Evolutionary conservation across 139 green algal species (phyloP).

Genomic region (Chlorella sp.): DNA sequence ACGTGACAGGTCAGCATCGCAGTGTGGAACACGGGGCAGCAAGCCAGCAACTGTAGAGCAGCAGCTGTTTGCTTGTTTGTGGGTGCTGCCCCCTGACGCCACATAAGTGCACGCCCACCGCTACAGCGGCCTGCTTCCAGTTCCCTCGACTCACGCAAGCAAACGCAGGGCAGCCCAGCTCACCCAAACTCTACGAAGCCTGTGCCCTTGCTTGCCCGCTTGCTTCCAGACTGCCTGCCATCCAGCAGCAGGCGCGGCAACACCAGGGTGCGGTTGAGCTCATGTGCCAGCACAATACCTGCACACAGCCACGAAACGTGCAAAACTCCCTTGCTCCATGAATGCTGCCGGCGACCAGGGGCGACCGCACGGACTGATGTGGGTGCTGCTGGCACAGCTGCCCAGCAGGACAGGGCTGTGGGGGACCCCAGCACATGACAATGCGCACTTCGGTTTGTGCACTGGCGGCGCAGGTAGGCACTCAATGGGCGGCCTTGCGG

Average conservation of each 20-base stretch:
- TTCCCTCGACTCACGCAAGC: neutral
- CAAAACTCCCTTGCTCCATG: no score
- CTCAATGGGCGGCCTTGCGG: no score
- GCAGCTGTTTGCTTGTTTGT: no score
- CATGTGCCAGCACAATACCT: conserved; percentile 39
- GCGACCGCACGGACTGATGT: neutral
- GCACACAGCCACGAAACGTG: neutral
- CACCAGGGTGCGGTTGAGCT: conserved; percentile 28
- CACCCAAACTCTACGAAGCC: neutral
- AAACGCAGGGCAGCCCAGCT: neutral
- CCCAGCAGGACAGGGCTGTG: no score
- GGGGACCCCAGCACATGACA: no score
- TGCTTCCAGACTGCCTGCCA: conserved; percentile 29
- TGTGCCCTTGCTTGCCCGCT: neutral
- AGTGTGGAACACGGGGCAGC: neutral
- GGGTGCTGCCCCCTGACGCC: neutral
- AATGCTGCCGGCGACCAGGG: neutral
- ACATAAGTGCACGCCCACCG: neutral
- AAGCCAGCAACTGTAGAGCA: neutral
- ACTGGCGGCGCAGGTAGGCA: no score
- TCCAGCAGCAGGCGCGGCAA: conserved; percentile 45
- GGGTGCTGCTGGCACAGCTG: no score
- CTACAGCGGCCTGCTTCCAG: neutral
- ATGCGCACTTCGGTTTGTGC: no score
- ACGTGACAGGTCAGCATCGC: neutral